phyloP scores from a whole-genome alignment of 2,329 filamentous ascomycete species.

The Iodosphaeria phyllophila region DNA sequence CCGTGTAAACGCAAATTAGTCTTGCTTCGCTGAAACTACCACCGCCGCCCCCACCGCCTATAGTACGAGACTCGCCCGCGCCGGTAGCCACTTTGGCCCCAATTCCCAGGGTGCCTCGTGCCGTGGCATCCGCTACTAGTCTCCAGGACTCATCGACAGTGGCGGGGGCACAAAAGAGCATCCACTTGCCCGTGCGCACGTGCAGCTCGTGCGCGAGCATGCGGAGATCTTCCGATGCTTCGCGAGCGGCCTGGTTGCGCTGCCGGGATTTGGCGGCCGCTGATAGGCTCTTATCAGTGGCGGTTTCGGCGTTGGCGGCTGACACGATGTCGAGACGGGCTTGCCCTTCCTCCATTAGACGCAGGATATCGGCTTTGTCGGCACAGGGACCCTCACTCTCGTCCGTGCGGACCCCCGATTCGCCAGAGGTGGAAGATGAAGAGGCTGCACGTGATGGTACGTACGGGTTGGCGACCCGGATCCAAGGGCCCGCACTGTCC shows the following conservation, averaged over 20 bases:
- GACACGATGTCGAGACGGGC: slow-evolving; percentile 28
- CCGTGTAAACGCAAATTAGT: slow-evolving; percentile 63
- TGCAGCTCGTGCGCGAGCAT: slow-evolving; percentile 37
- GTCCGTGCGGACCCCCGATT: slow-evolving; percentile 20
- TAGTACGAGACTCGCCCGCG: slow-evolving; percentile 19
- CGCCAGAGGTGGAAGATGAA: too few relatives aligned
- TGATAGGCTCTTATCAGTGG: slow-evolving; percentile 17
- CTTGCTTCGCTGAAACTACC: too few relatives aligned
- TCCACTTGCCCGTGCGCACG: slow-evolving; percentile 59
- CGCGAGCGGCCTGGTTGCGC: slow-evolving; percentile 28
- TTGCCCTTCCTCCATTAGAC: slow-evolving; percentile 32
- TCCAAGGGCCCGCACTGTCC: slow-evolving; percentile 37
- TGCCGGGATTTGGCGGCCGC: slow-evolving; percentile 21
- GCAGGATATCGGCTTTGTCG: slow-evolving; percentile 22
- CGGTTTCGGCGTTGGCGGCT: slow-evolving; percentile 27
- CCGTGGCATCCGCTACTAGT: slow-evolving; percentile 45
- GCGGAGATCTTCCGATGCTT: slow-evolving; percentile 35
- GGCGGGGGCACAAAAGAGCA: slow-evolving; percentile 41
- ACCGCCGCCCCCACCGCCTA: too few relatives aligned
- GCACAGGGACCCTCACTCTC: slow-evolving; percentile 29
- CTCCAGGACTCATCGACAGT: slow-evolving; percentile 47
- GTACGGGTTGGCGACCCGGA: slow-evolving; percentile 53
- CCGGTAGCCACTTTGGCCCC: slow-evolving; percentile 54
- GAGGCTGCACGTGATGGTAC: too few relatives aligned
- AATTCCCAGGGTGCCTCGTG: slow-evolving; percentile 50